Evolutionary conservation across 306 rosid genomes (phyloP).

Genomic region (Lathyrus sativus): DNA sequence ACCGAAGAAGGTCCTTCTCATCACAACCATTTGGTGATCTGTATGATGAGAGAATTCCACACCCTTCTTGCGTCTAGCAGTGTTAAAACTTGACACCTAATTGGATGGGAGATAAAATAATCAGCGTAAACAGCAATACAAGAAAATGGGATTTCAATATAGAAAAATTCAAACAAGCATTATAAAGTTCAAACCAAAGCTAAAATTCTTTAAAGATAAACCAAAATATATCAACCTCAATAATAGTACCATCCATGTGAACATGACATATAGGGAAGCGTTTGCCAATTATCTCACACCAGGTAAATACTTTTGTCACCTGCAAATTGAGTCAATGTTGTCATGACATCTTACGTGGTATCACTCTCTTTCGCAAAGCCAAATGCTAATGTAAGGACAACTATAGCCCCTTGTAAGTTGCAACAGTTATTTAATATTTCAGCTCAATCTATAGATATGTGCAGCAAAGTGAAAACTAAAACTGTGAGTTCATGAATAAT

Average conservation of each 20-base stretch:
- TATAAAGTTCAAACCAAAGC: too few species aligned
- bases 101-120: slow-evolving; percentile 11
- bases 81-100: slow-evolving; percentile 81
- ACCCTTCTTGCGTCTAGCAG: slow-evolving; percentile 38
- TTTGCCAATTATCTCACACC: too few species aligned
- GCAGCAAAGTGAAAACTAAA: slow-evolving; percentile 3
- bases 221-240: slow-evolving; percentile 56
- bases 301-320: too few species aligned
- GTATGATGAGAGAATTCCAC: slow-evolving; percentile 33
- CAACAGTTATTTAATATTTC: neutral
- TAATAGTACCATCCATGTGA: too few species aligned
- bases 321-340: too few species aligned
- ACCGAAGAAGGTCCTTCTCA: slow-evolving; percentile 61
- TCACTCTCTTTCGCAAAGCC: too few species aligned
- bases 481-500: neutral
- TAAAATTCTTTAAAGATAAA: neutral
- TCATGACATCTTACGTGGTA: too few species aligned
- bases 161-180: too few species aligned
- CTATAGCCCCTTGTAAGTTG: neutral
- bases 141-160: too few species aligned
- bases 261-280: too few species aligned
- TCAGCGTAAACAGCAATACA: too few species aligned
- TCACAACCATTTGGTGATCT: slow-evolving; percentile 46
- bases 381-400: too few species aligned
- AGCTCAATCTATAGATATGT: neutral